phyloP scores from a whole-genome alignment of 1,284 basidiomycete species.

The Cryptococcus amylolentus region DNA sequence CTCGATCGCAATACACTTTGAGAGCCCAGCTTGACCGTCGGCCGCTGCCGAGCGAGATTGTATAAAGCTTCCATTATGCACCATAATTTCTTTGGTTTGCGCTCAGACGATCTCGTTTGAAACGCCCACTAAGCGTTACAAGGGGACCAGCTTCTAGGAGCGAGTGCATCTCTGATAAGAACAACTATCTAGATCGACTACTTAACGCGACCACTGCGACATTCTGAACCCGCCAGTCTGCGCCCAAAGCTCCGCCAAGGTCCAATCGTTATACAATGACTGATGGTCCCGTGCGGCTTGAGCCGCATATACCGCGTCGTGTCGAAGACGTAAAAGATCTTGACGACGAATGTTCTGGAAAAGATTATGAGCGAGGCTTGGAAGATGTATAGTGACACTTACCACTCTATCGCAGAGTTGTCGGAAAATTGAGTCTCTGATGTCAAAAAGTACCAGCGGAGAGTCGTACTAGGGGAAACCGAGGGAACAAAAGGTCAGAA shows the following conservation, averaged over 20 bases:
- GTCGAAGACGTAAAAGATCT: conserved; percentile 10
- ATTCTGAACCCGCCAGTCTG: background rate
- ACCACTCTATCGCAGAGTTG: conserved; percentile 35
- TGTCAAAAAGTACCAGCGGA: conserved; percentile 44
- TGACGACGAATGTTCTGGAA: conserved; percentile 4
- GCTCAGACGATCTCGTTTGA: no score
- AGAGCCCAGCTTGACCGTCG: no score
- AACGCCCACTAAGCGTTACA: no score
- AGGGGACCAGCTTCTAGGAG: no score
- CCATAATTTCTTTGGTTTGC: no score
- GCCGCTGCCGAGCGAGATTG: no score
- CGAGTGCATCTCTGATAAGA: no score
- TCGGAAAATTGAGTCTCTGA: conserved; percentile 40
- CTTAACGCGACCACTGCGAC: background rate
- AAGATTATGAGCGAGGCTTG: background rate
- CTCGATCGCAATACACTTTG: no score
- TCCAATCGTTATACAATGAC: conserved; percentile 12
- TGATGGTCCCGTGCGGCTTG: conserved; percentile 8
- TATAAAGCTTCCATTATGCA: no score
- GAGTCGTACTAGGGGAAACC: conserved; percentile 32
- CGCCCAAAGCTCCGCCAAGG: conserved; percentile 13
- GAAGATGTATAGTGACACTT: background rate
- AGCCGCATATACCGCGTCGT: conserved; percentile 11
- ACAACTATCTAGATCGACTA: no score
- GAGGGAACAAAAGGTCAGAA: no score